Conservation (phyloP, 1,284 basidiomycete genomes). For the Malassezia psittaci region DNA sequence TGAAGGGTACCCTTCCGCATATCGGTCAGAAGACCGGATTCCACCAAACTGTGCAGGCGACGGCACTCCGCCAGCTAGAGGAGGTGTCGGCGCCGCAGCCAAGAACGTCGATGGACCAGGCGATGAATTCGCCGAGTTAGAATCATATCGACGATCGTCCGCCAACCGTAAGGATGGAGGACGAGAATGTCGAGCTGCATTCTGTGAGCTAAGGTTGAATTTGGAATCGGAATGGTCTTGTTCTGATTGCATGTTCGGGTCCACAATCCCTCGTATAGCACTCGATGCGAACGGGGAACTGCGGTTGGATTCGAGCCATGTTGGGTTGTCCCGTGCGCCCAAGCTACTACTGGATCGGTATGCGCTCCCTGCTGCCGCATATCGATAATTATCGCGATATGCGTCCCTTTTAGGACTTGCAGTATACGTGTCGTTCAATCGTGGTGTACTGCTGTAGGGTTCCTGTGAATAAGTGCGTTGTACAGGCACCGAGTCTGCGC, state of each 20-base stretch:
- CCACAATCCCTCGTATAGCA: slow-evolving; percentile 8
- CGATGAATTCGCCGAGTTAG: neutral
- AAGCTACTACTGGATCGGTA: slow-evolving; percentile 8
- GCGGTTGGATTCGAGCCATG: slow-evolving; percentile 35
- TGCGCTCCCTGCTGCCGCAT: neutral
- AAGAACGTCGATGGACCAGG: slow-evolving; percentile 5
- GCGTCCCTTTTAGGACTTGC: slow-evolving; percentile 33
- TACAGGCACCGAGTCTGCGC: neutral
- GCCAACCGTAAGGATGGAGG: neutral
- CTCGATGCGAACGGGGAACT: slow-evolving; percentile 37
- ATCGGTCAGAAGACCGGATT: slow-evolving; percentile 1
- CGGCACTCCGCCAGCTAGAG: neutral
- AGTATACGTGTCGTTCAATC: slow-evolving; percentile 25
- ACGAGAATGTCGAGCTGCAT: neutral
- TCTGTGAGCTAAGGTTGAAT: neutral
- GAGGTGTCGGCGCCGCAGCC: neutral
- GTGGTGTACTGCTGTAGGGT: slow-evolving; percentile 7
- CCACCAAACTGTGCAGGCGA: neutral
- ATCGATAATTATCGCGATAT: slow-evolving; percentile 10
- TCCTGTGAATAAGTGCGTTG: neutral
- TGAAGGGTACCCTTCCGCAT: neutral
- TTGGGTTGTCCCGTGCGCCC: slow-evolving; percentile 27
- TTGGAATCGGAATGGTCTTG: neutral
- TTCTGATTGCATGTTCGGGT: neutral
- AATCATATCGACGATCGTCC: neutral